These are phyloP conservation scores for Xanthoconium stramineum DNA, from an alignment of 768 basidiomycete genomes.

Conservation along the genomic window DNA sequence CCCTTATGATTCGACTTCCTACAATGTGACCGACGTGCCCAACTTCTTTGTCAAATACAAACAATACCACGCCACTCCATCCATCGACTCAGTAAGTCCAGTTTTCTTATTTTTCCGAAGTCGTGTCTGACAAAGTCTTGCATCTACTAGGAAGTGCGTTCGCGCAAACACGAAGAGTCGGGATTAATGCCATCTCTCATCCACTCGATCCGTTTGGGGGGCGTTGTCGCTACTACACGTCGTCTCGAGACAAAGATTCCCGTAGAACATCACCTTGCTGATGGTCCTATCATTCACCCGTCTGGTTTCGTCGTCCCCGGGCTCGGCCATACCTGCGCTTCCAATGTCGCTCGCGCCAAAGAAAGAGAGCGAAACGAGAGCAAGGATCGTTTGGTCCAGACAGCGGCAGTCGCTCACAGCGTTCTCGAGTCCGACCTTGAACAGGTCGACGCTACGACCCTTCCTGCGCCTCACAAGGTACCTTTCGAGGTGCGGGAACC, in stretches of 20 bases:
- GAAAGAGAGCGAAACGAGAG: conserved; percentile 22
- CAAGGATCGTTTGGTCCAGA: conserved; percentile 25
- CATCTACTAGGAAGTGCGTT: not conserved
- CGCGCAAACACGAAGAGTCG: conserved; percentile 2
- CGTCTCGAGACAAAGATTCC: conserved; percentile 28
- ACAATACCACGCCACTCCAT: conserved; percentile 9
- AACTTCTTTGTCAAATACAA: conserved; percentile 30
- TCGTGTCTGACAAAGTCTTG: not conserved
- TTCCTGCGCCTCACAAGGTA: conserved; percentile 34
- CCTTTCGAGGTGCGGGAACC: conserved; percentile 39
- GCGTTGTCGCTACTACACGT: conserved; percentile 28
- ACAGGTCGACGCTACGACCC: conserved; percentile 23
- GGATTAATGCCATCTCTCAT: conserved; percentile 26
- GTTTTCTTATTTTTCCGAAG: accelerated
- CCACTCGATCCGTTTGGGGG: conserved; percentile 18
- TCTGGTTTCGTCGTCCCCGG: conserved; percentile 32
- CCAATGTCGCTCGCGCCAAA: conserved; percentile 24
- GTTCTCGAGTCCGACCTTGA: conserved; percentile 32
- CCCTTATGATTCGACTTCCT: conserved; percentile 24
- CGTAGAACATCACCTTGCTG: conserved; percentile 20
- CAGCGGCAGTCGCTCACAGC: conserved; percentile 28
- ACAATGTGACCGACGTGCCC: conserved; percentile 24
- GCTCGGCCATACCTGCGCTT: conserved; percentile 25
- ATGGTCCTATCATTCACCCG: conserved; percentile 22
- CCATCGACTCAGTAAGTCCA: conserved; percentile 7